Evolutionary conservation across 2,329 filamentous ascomycete genomes (phyloP).

Genomic region (Geoglossum cookeanum): DNA sequence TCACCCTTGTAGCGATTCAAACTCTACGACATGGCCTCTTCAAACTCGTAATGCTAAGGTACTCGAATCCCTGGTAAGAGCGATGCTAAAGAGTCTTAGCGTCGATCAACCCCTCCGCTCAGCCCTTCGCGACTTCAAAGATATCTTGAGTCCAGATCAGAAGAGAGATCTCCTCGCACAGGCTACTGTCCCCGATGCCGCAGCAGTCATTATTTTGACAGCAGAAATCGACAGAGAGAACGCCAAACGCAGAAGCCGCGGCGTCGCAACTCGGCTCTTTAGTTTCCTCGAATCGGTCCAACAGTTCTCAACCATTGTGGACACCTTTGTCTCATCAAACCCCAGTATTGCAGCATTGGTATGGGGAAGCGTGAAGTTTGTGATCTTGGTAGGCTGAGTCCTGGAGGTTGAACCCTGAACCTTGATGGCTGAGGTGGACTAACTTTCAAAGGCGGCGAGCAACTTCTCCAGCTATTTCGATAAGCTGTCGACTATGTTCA

Average conservation of each 20-base stretch:
- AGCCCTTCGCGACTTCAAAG: neutral
- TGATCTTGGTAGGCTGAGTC: constrained; percentile 9
- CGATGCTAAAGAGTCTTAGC: neutral
- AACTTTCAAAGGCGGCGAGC: constrained; percentile 6
- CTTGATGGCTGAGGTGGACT: constrained; percentile 3
- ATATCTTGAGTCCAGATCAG: neutral
- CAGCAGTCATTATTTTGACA: neutral
- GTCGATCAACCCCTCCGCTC: neutral
- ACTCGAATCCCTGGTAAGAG: neutral
- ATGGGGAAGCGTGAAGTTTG: constrained; percentile 12
- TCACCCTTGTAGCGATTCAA: neutral
- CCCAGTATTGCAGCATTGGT: constrained; percentile 10
- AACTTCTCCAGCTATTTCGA: constrained; percentile 12
- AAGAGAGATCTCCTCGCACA: neutral
- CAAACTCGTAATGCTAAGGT: neutral
- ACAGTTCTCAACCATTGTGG: constrained; percentile 11
- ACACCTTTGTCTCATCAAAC: constrained; percentile 10
- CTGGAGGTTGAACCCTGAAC: constrained; percentile 1
- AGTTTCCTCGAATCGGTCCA: constrained; percentile 9
- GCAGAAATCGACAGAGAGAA: neutral
- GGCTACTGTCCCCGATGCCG: neutral
- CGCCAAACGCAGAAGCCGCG: neutral
- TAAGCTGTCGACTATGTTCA: constrained; percentile 9
- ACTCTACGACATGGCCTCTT: constrained; percentile 1
- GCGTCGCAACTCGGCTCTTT: neutral